phyloP scores from a whole-genome alignment of 257 asterid genomes.

The Nicotiana paniculata region DNA sequence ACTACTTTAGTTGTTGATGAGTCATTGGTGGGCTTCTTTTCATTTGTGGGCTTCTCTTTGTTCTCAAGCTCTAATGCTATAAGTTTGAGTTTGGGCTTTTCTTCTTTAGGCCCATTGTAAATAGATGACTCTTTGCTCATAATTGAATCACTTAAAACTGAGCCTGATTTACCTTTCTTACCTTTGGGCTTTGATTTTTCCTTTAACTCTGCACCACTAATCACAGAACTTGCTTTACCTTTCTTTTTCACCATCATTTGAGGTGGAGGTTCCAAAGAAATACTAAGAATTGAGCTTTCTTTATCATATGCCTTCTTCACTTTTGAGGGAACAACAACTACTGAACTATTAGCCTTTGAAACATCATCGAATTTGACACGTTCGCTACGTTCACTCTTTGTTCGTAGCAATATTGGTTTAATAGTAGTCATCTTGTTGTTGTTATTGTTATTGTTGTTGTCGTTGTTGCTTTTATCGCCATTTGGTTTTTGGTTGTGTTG shows the following conservation, averaged over 20 bases:
- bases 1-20: constrained; percentile 13
- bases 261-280: constrained; percentile 44
- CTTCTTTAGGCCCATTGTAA: constrained; percentile 12
- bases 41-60: background rate
- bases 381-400: constrained; percentile 68
- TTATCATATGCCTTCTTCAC: constrained; percentile 17
- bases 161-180: constrained; percentile 40
- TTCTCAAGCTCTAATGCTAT: background rate
- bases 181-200: constrained; percentile 27
- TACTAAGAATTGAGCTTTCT: constrained; percentile 57
- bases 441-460: background rate
- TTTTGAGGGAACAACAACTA: constrained; percentile 23
- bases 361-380: constrained; percentile 28
- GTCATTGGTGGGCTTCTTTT: background rate
- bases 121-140: constrained; percentile 43
- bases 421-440: background rate
- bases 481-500: background rate
- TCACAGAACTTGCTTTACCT: constrained; percentile 76
- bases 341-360: constrained; percentile 23
- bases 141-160: constrained; percentile 55
- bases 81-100: background rate
- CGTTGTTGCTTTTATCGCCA: constrained; percentile 4
- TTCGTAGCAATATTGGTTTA: constrained; percentile 42
- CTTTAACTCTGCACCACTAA: constrained; percentile 48
- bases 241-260: constrained; percentile 10